phyloP scores from a whole-genome alignment of 352 stramenopile genomes.

The Phytophthora tentaculata region DNA sequence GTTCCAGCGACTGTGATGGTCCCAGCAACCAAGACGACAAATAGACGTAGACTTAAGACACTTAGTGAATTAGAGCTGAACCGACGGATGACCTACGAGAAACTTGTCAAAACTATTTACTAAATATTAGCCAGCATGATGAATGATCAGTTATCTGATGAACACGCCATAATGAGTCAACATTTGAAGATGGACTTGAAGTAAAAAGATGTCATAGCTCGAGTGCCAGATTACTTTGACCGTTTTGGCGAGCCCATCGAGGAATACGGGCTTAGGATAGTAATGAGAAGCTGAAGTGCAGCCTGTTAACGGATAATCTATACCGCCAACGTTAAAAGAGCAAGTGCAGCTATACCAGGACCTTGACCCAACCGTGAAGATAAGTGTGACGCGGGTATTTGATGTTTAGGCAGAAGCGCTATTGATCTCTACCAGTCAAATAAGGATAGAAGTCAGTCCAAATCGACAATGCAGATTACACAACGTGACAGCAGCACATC shows the following conservation, averaged over 20 bases:
- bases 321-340: neutral
- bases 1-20: no score
- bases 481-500: neutral
- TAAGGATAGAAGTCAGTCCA: neutral
- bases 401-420: neutral
- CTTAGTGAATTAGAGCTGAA: constrained; percentile 1
- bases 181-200: neutral
- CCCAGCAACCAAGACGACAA: no score
- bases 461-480: neutral
- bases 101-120: neutral
- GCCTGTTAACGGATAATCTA: neutral
- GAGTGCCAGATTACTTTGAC: neutral
- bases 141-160: neutral
- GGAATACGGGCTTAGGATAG: neutral
- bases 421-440: neutral
- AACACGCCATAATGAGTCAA: constrained; percentile 1
- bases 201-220: neutral
- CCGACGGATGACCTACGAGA: neutral
- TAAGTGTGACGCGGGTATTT: neutral
- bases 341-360: constrained; percentile 1
- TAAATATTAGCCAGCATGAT: neutral
- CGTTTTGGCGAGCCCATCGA: neutral
- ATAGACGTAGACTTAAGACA: no score
- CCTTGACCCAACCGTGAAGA: constrained; percentile 3
- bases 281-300: constrained; percentile 6